Conservation (phyloP, 495 filamentous ascomycete species). For the Clohesyomyces aquaticus region DNA sequence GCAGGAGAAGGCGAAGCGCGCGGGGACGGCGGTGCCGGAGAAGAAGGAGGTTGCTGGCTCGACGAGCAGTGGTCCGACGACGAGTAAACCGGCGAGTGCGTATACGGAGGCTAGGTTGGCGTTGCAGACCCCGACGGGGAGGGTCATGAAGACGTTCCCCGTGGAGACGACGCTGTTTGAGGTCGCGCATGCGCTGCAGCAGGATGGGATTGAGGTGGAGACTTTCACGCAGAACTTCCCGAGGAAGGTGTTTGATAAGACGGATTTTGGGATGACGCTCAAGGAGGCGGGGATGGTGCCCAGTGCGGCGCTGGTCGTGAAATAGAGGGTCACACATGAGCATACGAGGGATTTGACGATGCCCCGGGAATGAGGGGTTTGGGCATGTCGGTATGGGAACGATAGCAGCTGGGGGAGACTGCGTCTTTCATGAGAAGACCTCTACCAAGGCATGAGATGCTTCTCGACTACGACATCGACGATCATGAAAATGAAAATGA, state of each 20-base stretch:
- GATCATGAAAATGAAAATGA: not conserved
- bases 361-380: no score
- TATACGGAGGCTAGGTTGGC: conserved; percentile 82
- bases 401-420: no score
- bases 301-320: conserved; percentile 81
- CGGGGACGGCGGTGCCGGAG: conserved; percentile 62
- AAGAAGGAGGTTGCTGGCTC: conserved; percentile 25
- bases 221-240: conserved; percentile 88
- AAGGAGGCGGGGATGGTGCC: conserved; percentile 91
- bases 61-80: conserved; percentile 49
- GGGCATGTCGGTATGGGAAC: no score
- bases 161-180: conserved; percentile 92
- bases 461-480: not conserved
- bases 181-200: conserved; percentile 72
- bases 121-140: conserved; percentile 74
- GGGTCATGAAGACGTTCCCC: conserved; percentile 78
- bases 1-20: conserved; percentile 78
- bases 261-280: conserved; percentile 87
- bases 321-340: conserved; percentile 51
- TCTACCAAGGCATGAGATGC: not conserved
- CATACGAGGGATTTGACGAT: no score
- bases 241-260: conserved; percentile 73
- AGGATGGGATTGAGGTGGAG: conserved; percentile 64
- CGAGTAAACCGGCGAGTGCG: conserved; percentile 61
- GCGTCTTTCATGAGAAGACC: no score